These are phyloP conservation scores for Starmerella davenportii DNA, from an alignment of 805 yeast species.

Conservation along the genomic window DNA sequence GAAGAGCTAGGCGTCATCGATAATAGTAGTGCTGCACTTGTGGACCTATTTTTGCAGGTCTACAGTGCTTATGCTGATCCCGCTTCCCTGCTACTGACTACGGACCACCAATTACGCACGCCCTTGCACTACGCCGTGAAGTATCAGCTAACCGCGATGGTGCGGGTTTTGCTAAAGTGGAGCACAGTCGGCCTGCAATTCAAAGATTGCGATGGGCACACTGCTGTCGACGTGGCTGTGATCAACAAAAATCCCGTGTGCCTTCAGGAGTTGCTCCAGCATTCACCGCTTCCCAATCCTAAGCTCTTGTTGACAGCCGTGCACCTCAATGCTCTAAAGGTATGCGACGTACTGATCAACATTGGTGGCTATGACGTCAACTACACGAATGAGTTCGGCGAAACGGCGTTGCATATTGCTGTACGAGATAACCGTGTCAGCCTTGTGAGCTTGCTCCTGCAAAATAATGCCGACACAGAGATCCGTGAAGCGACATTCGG, in stretches of 20 bases:
- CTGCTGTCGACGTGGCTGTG: conserved; percentile 73
- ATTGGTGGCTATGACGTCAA: conserved; percentile 39
- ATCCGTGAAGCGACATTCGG: conserved; percentile 63
- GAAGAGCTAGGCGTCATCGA: background rate
- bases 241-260: conserved; percentile 71
- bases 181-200: conserved; percentile 18
- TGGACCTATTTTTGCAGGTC: background rate
- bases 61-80: background rate
- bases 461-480: conserved; percentile 52
- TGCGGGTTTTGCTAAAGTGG: conserved; percentile 35
- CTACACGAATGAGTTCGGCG: conserved; percentile 36
- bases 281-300: conserved; percentile 11
- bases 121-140: conserved; percentile 84
- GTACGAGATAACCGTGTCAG: conserved; percentile 40
- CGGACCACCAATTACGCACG: conserved; percentile 62
- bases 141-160: conserved; percentile 55
- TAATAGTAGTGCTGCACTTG: background rate
- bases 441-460: conserved; percentile 40
- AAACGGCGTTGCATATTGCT: conserved; percentile 73
- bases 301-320: conserved; percentile 45
- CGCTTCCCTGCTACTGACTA: conserved; percentile 31
- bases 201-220: conserved; percentile 49
- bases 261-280: conserved; percentile 37
- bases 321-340: conserved; percentile 40
- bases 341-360: conserved; percentile 36